Base-by-base conservation (phyloP, 2,329 filamentous ascomycete genomes). In the Botrytis elliptica region DNA sequence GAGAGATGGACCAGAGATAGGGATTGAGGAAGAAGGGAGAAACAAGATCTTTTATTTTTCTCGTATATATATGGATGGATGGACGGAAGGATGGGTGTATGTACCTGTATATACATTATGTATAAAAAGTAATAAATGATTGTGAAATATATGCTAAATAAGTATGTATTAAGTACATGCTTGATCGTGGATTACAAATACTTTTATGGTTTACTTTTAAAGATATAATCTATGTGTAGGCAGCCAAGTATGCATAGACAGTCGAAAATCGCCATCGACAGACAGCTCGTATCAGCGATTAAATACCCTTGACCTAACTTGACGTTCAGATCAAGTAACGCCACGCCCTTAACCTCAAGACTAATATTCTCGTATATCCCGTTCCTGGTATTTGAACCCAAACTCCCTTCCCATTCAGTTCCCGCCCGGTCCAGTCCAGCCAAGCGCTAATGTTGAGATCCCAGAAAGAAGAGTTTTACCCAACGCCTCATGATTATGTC, bases 361-460 rank as follows among this genome's bases (percentile, higher is more conserved):
- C 10, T 69, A 10, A 38, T 40, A 33, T n/a, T 44, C 38, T 25
- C 25, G n/a, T 9, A 29, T 33, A 38, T 57, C 25, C n/a, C 66
- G 1, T 42, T 69, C 49, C n/a, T 69, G 49, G 66, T 69, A 69
- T 69, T 57, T 42, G 14, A 44, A 22, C 49, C 38, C 18, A 42
- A 69, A 69, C 20, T 42, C 66, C 66, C 36, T 57, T 69, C n/a
- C 42, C 64, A 63, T 16, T 42, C 52, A 57, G 18, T 57, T 14
- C 40, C 40, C n/a, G 9, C 65, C 65, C 25, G 38, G 33, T 29
- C 65, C 65, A 42, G 46, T n/a, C 38, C 36, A 57, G 49, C 36
- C 70, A 72, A 29, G 52, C 71, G 71, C 64, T 52, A 69, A 62
- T 52, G 40, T 66, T 62, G 55, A 73, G 49, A 73, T 36, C 64